Evolutionary conservation across 768 basidiomycete genomes (phyloP).

Genomic region (Daedaleopsis nitida): DNA sequence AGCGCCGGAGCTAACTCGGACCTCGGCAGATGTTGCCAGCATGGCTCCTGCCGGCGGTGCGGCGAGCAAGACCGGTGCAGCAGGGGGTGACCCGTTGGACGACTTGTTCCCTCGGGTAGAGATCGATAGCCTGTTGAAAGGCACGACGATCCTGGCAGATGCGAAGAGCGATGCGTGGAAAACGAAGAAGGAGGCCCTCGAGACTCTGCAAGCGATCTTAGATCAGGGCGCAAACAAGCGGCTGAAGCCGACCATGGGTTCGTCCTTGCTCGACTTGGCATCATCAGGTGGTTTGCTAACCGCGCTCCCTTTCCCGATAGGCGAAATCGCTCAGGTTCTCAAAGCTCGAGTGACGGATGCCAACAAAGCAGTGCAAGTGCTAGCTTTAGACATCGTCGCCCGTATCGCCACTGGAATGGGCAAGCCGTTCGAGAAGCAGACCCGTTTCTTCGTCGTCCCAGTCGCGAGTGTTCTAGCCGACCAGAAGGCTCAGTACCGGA

Average conservation of each 20-base stretch:
- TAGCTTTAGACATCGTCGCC: slow-evolving; percentile 88
- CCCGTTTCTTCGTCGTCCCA: slow-evolving; percentile 72
- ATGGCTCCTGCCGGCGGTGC: slow-evolving; percentile 42
- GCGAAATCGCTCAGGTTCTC: slow-evolving; percentile 87
- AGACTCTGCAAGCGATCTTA: slow-evolving; percentile 76
- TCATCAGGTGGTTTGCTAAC: slow-evolving; percentile 9
- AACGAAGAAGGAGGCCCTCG: slow-evolving; percentile 92
- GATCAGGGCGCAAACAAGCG: slow-evolving; percentile 94
- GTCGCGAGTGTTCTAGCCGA: slow-evolving; percentile 87
- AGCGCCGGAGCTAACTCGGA: slow-evolving; percentile 76
- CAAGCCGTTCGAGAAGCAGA: slow-evolving; percentile 90
- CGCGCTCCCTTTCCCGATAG: slow-evolving; percentile 39
- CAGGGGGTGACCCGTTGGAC: slow-evolving; percentile 72
- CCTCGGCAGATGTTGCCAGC: slow-evolving; percentile 72
- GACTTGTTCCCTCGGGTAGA: slow-evolving; percentile 96
- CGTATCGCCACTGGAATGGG: slow-evolving; percentile 95
- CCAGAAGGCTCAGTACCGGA: slow-evolving; percentile 86
- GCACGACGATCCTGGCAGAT: slow-evolving; percentile 79
- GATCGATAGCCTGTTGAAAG: slow-evolving; percentile 81
- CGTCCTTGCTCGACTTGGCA: slow-evolving; percentile 21
- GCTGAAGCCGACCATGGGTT: slow-evolving; percentile 88
- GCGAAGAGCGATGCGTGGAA: slow-evolving; percentile 97
- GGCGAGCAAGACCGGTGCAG: slow-evolving; percentile 40
- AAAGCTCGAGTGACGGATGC: slow-evolving; percentile 89
- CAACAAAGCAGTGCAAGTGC: slow-evolving; percentile 90